Evolutionary conservation across 1,284 basidiomycete genomes (phyloP), one percentile per base, ranked within the genome.

Genomic region (Fomitopsis schrenkii): DNA sequence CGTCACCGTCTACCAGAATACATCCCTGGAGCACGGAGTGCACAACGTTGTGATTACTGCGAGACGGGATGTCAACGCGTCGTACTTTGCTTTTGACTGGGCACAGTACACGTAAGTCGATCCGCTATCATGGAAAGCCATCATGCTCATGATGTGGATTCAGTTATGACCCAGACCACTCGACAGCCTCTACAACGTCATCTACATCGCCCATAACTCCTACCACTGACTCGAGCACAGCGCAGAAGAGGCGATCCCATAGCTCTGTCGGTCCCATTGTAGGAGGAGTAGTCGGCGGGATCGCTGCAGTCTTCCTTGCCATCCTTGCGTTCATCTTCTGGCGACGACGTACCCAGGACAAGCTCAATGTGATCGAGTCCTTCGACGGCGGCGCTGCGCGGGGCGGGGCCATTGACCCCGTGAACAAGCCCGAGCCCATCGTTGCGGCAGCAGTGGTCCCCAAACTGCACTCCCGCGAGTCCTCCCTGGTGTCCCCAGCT

Each of bases 1-100:
- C 30, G 62, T 64, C 9, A 65, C 69, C 6, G 72, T 71, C 0
- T 75, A 68, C 59, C 65, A 62, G 12, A 55, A 64, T 22, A 61
- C 59, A 0, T 60, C 56, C 1, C 60, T 75, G 10, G 26, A 60
- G 14, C 68, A 74, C 28, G 56, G 14, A 26, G 57, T 67, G 15
- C 75, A 75, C 58, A 71, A 60, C 5, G 59, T 77, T n/a, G 50
- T 65, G 5, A 71, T 73, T 15, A 56, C 59, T 2, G 35, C 54
- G 6, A n/a, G 41, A 14, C 42, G 28, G 9, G 22, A 10, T 7
- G 19, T 44, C 4, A 22, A 56, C 14, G n/a, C 10, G 3, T 60
- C 59, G 2, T 56, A 36, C 42, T 12, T 55, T 44, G 54, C 22
- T n/a, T 58, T 58, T 26, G 56, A 58, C 36, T 58, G 56, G 56